Evolutionary conservation across 148 eudicot species (phyloP), one percentile per base, ranked within the genome.

Genomic region (Selenicereus undatus): DNA sequence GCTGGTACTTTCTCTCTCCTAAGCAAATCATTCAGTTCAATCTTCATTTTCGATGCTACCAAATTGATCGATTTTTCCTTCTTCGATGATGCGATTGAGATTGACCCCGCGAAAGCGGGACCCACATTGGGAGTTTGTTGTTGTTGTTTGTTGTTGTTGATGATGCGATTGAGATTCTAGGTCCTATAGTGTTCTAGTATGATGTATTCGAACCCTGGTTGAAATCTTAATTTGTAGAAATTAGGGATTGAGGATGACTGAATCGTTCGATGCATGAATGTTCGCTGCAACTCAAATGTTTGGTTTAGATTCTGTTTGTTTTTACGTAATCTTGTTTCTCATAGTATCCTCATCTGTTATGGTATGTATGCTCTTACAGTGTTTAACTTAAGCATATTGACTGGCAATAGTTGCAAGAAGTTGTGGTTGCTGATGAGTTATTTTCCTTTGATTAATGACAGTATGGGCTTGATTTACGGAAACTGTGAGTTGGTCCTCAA

Each of bases 1-100:
- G 85, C 73, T 83, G 85, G 85, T 83, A 83, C 58, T 11, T 21
- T 58, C 64, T 65, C 29, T 76, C 22, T 24, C 24, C 3, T 39
- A 4, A 7, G 22, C n/a, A 56, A 18, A 56, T 56, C 62, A 17
- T 48, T 56, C n/a, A 17, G 20, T 56, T 56, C 22, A 17, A 56
- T 56, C 21, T 56, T 7, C 62, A 18, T 56, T 56, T 56, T 20
- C 20, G 22, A 20, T 17, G 21, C 17, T 56, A 56, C 0, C 22
- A 56, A 39, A 56, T 56, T 56, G 62, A 56, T 56, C 16, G 5
- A 56, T 12, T 48, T 48, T 48, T 56, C n/a, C 16, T 16, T 17
- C 62, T 56, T 56, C 62, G 52, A 10, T 48, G 52, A 48, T 10
- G 14, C 52, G 52, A 48, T 48, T 48, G 50, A 32, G n/a, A n/a